Evolutionary conservation across 75 land plant species (phyloP), one percentile per base, ranked within the genome.

Genomic region (Cupressus sempervirens): DNA sequence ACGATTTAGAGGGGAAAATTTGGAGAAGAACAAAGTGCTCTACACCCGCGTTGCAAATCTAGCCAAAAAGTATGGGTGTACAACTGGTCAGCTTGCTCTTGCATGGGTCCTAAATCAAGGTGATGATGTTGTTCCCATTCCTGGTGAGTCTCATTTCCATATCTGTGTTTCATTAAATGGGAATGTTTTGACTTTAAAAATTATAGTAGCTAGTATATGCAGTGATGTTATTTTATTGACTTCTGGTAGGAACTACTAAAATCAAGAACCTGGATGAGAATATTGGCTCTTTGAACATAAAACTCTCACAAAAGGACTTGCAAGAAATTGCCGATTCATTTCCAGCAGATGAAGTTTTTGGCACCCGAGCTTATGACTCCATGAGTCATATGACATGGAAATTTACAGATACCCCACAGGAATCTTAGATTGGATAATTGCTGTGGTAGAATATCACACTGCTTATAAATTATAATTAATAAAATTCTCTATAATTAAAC

Each of bases 21-120:
- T 91, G 38, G 88, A 82, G 80, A 87, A 88, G 72, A 92, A 92
- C 86, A 92, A 86, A 76, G 80, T 87, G 65, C 68, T 92, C 35
- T 92, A 87, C 79, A 43, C 81, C 53, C 84, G 88, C 12, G 36
- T 92, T 54, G 89, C 85, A 46, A 38, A 40, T 14, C 67, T 92
- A 67, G 90, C 89, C 40, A 40, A 67, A 41, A 91, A 92, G 54
- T 84, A 89, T 76, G 73, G 79, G 20, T 88, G 92, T 70, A 87
- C 87, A 43, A 86, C 88, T 54, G 87, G 93, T 48, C 93, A 89
- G 81, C 89, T 92, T 23, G 93, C 93, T 68, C 85, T 92, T 26
- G 86, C 93, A 75, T 91, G 93, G 93, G 84, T 92, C 65, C 81
- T 91, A 3, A 89, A 92, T 58, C 93, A 91, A 89, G 89, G 93